Evolutionary conservation across 2,329 filamentous ascomycete species (phyloP), one percentile per base, ranked within the genome.

Genomic region (Aspergillus uvarum): DNA sequence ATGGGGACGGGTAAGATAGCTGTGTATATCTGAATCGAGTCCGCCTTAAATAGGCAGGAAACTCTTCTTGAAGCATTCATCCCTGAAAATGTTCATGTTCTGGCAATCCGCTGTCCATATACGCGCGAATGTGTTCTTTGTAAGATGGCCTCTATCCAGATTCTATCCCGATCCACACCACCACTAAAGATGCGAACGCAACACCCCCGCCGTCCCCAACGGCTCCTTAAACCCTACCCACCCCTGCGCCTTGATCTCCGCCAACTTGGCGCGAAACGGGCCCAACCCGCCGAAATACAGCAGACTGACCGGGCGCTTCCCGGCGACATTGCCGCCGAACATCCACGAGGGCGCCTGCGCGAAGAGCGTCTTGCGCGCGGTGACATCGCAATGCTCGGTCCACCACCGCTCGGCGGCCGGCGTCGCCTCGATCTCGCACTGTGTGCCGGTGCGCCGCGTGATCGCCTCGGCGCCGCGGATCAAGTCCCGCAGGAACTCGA

Each of bases 351-450:
- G 21, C 5, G 22, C 16, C 24, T 47, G 35, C 7, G 50, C 35
- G 22, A 52, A 32, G 11, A 52, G 10, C 2, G 16, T 44, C 16
- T 44, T 35, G 29, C 29, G 50, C 8, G 35, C 50, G 12, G 21
- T 32, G 10, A 6, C 16, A 21, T 35, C 21, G 29, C 50, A 52
- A 35, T 35, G 8, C n/a, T 38, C 26, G 6, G 49, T 51, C 63
- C 61, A 65, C 2, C 50, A 16, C 1, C 21, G 31, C 21, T 53
- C 48, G 3, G 62, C 60, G 5, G 58, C 44, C 14, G 47, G 32
- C 2, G 56, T 59, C 10, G 56, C 35, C 22, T 65, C 63, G 7
- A 63, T 56, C 51, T 50, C 49, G 26, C 38, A 64, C 8, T 6
- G 51, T 5, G 7, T n/a, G 1, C 51, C 54, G 4, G 11, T 32